Evolutionary conservation across 1,284 basidiomycete species (phyloP), one percentile per base, ranked within the genome.

Genomic region (Tremellales sp.): DNA sequence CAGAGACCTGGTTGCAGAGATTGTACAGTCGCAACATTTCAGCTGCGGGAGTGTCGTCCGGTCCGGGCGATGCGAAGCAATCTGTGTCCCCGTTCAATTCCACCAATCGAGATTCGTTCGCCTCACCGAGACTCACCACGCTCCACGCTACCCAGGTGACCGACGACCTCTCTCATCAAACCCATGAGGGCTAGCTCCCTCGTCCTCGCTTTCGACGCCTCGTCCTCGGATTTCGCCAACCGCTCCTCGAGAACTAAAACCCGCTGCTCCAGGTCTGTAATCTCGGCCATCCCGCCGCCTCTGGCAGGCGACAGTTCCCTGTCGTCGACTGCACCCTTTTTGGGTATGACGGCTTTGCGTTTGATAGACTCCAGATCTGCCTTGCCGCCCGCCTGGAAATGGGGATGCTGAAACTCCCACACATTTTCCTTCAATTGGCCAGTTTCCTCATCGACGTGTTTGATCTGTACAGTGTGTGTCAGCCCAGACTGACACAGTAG

Each of bases 381-480:
- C 38, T 84, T 83, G 27, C 87, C 77, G 69, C 92, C 86, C 7
- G 88, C 83, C 58, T 87, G 86, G 71, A 98, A 97, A 65, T 91
- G 86, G 5, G 92, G 90, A 71, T 97, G 93, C 43, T 86, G 83
- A 70, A 98, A 98, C 25, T 92, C 94, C 93, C 94, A 98, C 51
- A 57, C 61, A 40, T 65, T 68, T 38, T 68, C 66, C 50, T 64
- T 64, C 48, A 70, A 63, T 33, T 61, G 60, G 3, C 64, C 65
- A 25, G 62, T 58, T 8, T 63, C 60, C 29, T 65, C 61, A 33
- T 69, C 67, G 18, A 66, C 58, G 41, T 70, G 66, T 43, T 71
- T 71, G 56, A 72, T 70, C 64, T 65, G 44, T 10, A 22, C 26
- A n/a, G 31, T n/a, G 19, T 22, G 18, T 27, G 18, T 40, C 5